These are phyloP conservation scores for Trametes sp. DNA, from an alignment of 1,284 basidiomycete species.

Conservation along the genomic window DNA sequence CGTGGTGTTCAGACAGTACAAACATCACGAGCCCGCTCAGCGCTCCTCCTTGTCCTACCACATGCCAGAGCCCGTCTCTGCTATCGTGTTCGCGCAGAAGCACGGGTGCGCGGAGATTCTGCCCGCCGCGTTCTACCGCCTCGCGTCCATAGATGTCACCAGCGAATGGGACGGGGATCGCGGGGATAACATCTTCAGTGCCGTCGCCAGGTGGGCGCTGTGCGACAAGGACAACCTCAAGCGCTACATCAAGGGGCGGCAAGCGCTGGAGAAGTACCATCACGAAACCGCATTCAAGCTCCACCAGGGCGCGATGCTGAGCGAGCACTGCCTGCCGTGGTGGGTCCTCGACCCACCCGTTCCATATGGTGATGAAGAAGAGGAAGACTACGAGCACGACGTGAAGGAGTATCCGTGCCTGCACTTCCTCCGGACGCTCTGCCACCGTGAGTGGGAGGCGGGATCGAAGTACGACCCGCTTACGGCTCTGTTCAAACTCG, in stretches of 20 bases:
- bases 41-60: neutral
- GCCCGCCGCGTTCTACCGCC: conserved; percentile 46
- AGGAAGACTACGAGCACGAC: neutral
- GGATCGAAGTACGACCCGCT: neutral
- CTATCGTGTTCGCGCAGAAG: neutral
- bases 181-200: neutral
- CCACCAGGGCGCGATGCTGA: neutral
- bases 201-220: neutral
- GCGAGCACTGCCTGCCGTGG: neutral
- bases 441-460: neutral
- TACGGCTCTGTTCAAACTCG: neutral
- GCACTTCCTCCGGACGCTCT: neutral
- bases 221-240: neutral
- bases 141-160: conserved; percentile 36
- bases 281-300: neutral
- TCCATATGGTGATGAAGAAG: neutral
- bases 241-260: neutral
- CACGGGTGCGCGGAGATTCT: conserved; percentile 53
- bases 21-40: neutral
- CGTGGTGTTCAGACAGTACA: neutral
- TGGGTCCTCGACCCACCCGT: neutral
- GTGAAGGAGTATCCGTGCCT: neutral
- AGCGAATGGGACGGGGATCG: conserved; percentile 3
- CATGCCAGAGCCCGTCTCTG: neutral
- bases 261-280: neutral